A percentile compares a stretch with the other conserved stretches of the same genome.
Conservation (phyloP, 1,284 basidiomycete genomes). For the Heterobasidion parviporum region DNA sequence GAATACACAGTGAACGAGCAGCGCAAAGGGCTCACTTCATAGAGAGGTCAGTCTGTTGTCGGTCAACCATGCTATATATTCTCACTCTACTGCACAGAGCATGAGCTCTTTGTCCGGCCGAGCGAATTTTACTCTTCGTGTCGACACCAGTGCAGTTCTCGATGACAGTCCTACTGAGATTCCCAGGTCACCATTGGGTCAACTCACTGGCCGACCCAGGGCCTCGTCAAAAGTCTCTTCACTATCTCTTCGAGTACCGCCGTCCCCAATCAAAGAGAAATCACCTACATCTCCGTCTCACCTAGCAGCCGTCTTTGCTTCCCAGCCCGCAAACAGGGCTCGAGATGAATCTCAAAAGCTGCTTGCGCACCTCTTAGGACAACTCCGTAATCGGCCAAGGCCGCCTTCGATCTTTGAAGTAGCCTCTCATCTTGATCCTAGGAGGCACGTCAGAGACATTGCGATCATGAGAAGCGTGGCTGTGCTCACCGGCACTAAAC, state of each 20-base stretch:
- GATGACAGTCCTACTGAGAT: background rate
- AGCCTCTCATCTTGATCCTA: conserved; percentile 29
- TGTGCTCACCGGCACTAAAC: conserved; percentile 22
- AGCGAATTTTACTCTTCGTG: conserved; percentile 15
- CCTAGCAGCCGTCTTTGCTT: conserved; percentile 4
- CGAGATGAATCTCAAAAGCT: conserved; percentile 52
- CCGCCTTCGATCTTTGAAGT: conserved; percentile 33
- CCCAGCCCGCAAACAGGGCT: conserved; percentile 28
- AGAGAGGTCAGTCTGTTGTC: too few species aligned
- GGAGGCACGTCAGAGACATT: conserved; percentile 17
- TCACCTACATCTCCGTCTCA: conserved; percentile 12
- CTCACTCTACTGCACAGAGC: too few species aligned
- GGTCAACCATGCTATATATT: too few species aligned
- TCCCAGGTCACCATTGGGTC: conserved; percentile 3
- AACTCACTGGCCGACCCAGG: background rate
- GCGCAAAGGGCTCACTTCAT: too few species aligned
- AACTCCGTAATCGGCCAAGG: conserved; percentile 43
- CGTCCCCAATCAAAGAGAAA: conserved; percentile 19
- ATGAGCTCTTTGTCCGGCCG: too few species aligned
- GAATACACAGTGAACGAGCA: too few species aligned
- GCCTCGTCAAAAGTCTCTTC: conserved; percentile 4
- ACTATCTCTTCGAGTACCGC: conserved; percentile 25
- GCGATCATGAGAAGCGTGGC: conserved; percentile 37
- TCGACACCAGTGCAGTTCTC: conserved; percentile 16
- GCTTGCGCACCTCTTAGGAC: conserved; percentile 46